A percentile compares a stretch with the other conserved stretches of the same genome.
phyloP scores from a whole-genome alignment of 2,329 filamentous ascomycete species.

The Waltergamsia citrina region DNA sequence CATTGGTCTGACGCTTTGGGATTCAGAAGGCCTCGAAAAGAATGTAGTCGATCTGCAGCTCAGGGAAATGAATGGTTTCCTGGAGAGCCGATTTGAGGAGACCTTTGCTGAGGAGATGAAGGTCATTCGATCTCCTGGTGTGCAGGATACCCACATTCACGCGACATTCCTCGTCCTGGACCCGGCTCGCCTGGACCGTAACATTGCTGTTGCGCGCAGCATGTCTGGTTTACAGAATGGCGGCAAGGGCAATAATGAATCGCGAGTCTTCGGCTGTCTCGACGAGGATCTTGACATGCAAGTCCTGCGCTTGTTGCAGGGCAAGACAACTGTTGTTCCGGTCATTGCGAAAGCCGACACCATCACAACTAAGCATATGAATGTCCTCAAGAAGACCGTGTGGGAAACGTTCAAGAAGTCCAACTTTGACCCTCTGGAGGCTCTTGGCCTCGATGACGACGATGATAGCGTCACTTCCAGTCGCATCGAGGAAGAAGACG shows the following conservation, averaged over 20 bases:
- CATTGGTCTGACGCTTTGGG: slow-evolving; percentile 89
- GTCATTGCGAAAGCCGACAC: slow-evolving; percentile 96
- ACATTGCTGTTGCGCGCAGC: slow-evolving; percentile 59
- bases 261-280: slow-evolving; percentile 54
- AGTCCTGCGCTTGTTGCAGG: slow-evolving; percentile 76
- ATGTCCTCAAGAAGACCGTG: slow-evolving; percentile 79
- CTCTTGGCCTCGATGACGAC: slow-evolving; percentile 69
- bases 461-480: slow-evolving; percentile 40
- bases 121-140: slow-evolving; percentile 84
- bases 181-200: slow-evolving; percentile 74
- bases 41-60: slow-evolving; percentile 91
- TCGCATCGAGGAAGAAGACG: slow-evolving; percentile 48
- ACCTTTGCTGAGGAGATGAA: slow-evolving; percentile 97
- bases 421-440: slow-evolving; percentile 79
- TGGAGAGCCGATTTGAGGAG: slow-evolving; percentile 98
- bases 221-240: slow-evolving; percentile 27
- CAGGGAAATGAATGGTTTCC: slow-evolving; percentile 80
- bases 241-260: slow-evolving; percentile 23
- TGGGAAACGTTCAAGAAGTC: slow-evolving; percentile 81
- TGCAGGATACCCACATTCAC: slow-evolving; percentile 94
- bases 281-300: slow-evolving; percentile 88
- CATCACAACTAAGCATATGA: slow-evolving; percentile 92
- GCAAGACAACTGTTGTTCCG: slow-evolving; percentile 91
- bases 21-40: slow-evolving; percentile 91
- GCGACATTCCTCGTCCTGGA: slow-evolving; percentile 90